Evolutionary conservation across 2,329 filamentous ascomycete genomes (phyloP).

Genomic region (Penicillium sclerotigenum): DNA sequence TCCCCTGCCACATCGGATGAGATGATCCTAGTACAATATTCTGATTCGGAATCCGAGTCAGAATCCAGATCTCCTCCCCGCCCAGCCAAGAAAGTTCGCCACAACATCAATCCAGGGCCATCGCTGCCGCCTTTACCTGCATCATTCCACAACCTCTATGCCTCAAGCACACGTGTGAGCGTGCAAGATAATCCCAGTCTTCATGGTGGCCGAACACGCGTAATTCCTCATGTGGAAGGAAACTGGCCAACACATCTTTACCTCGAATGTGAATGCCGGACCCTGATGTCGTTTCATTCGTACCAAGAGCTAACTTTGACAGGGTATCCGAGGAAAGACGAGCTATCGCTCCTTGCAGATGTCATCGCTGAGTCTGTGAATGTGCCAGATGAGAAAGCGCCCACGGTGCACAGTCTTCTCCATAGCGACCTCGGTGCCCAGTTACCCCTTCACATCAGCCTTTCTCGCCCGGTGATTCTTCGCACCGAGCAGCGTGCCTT

Average conservation of each 20-base stretch:
- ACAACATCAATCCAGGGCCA: conserved; percentile 19
- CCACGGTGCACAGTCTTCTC: conserved; percentile 63
- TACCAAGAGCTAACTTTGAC: conserved; percentile 15
- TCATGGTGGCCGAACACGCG: conserved; percentile 79
- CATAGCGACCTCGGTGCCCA: conserved; percentile 73
- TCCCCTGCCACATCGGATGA: background rate
- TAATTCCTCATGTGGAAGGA: conserved; percentile 78
- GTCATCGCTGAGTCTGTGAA: conserved; percentile 29
- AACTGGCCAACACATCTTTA: conserved; percentile 94
- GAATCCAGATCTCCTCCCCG: conserved; percentile 20
- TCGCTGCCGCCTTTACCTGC: conserved; percentile 70
- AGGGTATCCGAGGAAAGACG: conserved; percentile 43
- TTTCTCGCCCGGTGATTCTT: conserved; percentile 78
- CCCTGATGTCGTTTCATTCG: background rate
- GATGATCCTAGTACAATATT: conserved; percentile 67
- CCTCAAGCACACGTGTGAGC: conserved; percentile 72
- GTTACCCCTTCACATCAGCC: conserved; percentile 82
- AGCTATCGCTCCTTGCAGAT: conserved; percentile 32
- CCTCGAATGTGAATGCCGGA: conserved; percentile 72
- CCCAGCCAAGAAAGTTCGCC: conserved; percentile 26
- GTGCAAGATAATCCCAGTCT: conserved; percentile 77
- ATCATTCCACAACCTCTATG: conserved; percentile 85
- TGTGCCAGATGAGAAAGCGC: conserved; percentile 43
- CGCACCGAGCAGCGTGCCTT: conserved; percentile 65
- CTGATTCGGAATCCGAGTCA: conserved; percentile 44